A percentile compares a stretch with the other conserved stretches of the same genome.
These are phyloP conservation scores for Phialophora verrucosa DNA, from an alignment of 2,329 filamentous ascomycete species.

Conservation along the genomic window DNA sequence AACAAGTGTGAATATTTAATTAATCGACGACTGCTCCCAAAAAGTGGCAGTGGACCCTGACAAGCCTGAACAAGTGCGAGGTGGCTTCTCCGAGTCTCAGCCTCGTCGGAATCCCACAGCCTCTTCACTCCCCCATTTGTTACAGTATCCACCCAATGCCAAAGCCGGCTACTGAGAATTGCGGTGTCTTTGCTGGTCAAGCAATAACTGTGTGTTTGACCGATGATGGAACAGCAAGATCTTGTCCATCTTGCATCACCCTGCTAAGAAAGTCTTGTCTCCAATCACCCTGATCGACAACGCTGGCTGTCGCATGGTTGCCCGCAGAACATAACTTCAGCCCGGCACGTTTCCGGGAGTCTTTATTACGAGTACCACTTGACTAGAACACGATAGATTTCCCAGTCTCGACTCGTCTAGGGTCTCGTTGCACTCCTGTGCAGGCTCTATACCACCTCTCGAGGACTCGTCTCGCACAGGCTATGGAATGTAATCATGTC, in stretches of 20 bases:
- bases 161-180: not conserved
- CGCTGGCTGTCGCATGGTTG: not conserved
- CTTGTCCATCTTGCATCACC: not conserved
- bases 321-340: not conserved
- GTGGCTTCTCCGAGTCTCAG: constrained; percentile 6
- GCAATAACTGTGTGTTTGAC: not conserved
- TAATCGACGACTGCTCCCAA: not conserved
- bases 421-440: not conserved
- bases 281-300: not conserved
- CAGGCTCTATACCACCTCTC: not conserved
- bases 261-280: not conserved
- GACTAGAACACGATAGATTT: not conserved
- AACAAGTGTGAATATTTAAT: not conserved
- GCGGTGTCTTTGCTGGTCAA: not conserved
- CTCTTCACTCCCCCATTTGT: not conserved
- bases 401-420: too few relatives aligned
- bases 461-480: not conserved
- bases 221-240: not conserved
- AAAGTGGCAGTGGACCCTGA: constrained; percentile 10
- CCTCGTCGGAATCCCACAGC: not conserved
- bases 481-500: not conserved
- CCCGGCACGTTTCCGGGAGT: not conserved
- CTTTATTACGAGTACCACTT: not conserved
- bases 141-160: not conserved
- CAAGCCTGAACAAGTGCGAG: not conserved